Evolutionary conservation across 495 filamentous ascomycete species (phyloP).

Genomic region (Aspergillus coremiiformis): DNA sequence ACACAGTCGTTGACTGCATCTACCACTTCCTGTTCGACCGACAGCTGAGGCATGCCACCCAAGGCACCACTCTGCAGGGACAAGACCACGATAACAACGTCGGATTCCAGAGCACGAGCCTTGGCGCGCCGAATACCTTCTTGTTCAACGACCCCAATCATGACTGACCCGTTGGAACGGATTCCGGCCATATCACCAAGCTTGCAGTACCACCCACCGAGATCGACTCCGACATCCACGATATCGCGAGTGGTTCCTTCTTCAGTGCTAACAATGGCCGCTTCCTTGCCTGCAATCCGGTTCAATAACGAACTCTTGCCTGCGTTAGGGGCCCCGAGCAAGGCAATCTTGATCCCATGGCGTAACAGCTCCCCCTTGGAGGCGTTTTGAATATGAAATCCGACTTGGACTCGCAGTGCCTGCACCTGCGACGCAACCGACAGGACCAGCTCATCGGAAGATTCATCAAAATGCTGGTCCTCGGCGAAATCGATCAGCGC

Average conservation of each 20-base stretch:
- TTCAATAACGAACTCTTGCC: conserved; percentile 95
- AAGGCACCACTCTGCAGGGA: conserved; percentile 50
- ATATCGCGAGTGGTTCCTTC: conserved; percentile 92
- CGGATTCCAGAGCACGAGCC: conserved; percentile 70
- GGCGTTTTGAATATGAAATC: conserved; percentile 63
- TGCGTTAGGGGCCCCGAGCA: conserved; percentile 88
- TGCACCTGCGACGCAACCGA: conserved; percentile 60
- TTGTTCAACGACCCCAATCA: conserved; percentile 68
- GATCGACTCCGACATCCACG: conserved; percentile 84
- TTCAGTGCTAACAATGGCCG: conserved; percentile 86
- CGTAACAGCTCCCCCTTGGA: conserved; percentile 78
- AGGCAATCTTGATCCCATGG: conserved; percentile 75
- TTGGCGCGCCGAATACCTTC: conserved; percentile 89
- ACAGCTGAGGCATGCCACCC: conserved; percentile 25
- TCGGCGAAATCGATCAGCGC: conserved; percentile 95
- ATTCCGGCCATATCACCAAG: conserved; percentile 92
- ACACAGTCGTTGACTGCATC: conserved; percentile 49
- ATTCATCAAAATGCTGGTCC: conserved; percentile 94
- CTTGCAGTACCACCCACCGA: conserved; percentile 80
- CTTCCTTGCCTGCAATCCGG: conserved; percentile 82
- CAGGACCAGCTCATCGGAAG: conserved; percentile 58
- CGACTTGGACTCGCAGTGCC: conserved; percentile 52
- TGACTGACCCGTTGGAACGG: conserved; percentile 17
- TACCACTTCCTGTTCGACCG: conserved; percentile 51
- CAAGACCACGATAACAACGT: conserved; percentile 76